Conservation (phyloP, 2,329 filamentous ascomycete genomes). For the Monosporascus sp. region DNA sequence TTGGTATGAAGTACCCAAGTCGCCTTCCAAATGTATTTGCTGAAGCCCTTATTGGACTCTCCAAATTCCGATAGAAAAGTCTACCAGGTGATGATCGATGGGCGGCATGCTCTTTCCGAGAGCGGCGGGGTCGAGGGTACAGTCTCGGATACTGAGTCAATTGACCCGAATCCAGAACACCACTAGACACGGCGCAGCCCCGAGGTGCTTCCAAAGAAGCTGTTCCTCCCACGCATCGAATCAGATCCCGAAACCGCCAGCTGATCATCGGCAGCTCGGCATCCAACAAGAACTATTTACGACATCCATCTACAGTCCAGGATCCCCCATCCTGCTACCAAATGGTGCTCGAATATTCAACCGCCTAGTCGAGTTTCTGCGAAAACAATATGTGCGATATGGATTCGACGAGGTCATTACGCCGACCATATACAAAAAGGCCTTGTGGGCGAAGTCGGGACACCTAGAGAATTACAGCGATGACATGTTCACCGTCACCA, state of each 20-base stretch:
- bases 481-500: slow-evolving; percentile 82
- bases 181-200: neutral
- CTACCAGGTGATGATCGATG: slow-evolving; percentile 9
- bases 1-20: too few species aligned
- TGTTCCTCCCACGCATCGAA: slow-evolving; percentile 27
- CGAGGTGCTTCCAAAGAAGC: slow-evolving; percentile 6
- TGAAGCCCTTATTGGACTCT: too few species aligned
- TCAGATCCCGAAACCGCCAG: slow-evolving; percentile 21
- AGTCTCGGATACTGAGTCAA: slow-evolving; percentile 9
- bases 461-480: slow-evolving; percentile 88
- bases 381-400: slow-evolving; percentile 77
- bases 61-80: neutral
- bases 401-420: slow-evolving; percentile 87
- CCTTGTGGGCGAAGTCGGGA: slow-evolving; percentile 79
- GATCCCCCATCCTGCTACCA: slow-evolving; percentile 79
- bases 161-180: slow-evolving; percentile 9
- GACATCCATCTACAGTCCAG: slow-evolving; percentile 74
- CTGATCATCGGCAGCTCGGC: slow-evolving; percentile 57
- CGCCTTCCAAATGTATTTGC: too few species aligned
- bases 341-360: slow-evolving; percentile 81
- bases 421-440: slow-evolving; percentile 85
- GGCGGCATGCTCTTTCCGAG: slow-evolving; percentile 22
- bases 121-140: slow-evolving; percentile 5
- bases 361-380: slow-evolving; percentile 74
- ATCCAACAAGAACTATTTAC: slow-evolving; percentile 72